These are phyloP conservation scores for Tylopilus orsonianus DNA, from an alignment of 1,284 basidiomycete genomes.

Conservation along the genomic window DNA sequence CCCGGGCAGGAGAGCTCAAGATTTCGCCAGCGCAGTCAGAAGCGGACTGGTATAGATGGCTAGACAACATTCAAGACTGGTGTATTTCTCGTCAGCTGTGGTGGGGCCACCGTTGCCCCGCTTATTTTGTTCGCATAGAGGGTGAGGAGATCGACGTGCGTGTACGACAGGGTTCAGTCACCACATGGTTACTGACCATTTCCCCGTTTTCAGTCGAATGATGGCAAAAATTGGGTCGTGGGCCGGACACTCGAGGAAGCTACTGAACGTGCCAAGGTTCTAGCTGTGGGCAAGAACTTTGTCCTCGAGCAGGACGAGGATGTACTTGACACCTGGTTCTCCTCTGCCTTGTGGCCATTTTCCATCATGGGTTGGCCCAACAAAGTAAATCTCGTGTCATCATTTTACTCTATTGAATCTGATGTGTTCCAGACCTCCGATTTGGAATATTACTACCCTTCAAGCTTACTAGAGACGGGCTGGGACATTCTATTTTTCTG, in stretches of 20 bases:
- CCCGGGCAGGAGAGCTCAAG: constrained; percentile 79
- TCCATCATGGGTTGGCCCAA: constrained; percentile 98
- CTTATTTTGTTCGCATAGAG: constrained; percentile 90
- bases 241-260: constrained; percentile 84
- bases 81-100: constrained; percentile 98
- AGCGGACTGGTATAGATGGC: constrained; percentile 96
- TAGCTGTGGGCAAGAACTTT: constrained; percentile 75
- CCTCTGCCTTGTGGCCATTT: constrained; percentile 97
- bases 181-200: not conserved
- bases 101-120: constrained; percentile 99
- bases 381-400: constrained; percentile 48
- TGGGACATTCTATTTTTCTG: constrained; percentile 99
- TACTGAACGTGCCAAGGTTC: constrained; percentile 68
- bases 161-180: constrained; percentile 13
- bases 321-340: constrained; percentile 99
- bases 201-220: constrained; percentile 46
- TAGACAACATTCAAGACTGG: constrained; percentile 98
- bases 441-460: constrained; percentile 82
- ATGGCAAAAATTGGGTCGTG: constrained; percentile 89
- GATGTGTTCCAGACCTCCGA: constrained; percentile 61
- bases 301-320: constrained; percentile 93
- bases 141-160: constrained; percentile 76
- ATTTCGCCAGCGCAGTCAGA: constrained; percentile 88
- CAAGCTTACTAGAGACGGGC: constrained; percentile 91
- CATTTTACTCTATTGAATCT: not conserved